These are phyloP conservation scores for Cyclotella choctawhatcheeana DNA, from an alignment of 108 stramenopile species.

Conservation along the genomic window DNA sequence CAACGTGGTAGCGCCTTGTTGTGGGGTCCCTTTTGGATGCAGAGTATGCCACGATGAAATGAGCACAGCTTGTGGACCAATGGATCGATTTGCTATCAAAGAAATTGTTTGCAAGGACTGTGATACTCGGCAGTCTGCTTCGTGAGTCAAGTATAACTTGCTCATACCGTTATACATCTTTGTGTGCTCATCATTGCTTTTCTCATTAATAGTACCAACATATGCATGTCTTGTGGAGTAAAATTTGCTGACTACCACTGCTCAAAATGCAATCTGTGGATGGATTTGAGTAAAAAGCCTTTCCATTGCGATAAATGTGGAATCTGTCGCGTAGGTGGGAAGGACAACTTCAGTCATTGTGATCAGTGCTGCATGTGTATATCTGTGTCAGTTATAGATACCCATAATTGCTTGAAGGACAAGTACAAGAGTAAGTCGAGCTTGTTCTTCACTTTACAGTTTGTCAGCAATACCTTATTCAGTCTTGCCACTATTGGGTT, in stretches of 20 bases:
- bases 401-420: constrained; percentile 52
- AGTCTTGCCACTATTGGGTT: neutral
- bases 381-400: constrained; percentile 25
- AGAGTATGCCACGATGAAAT: constrained; percentile 89
- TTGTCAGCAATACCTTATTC: neutral
- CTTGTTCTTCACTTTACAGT: neutral
- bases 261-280: constrained; percentile 53
- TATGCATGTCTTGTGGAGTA: constrained; percentile 27
- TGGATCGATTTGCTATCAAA: constrained; percentile 79
- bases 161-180: neutral
- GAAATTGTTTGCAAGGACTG: constrained; percentile 84
- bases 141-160: constrained; percentile 17
- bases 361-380: constrained; percentile 55
- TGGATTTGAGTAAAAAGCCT: constrained; percentile 36
- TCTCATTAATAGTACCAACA: constrained; percentile 20
- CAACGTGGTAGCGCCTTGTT: constrained; percentile 83
- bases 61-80: constrained; percentile 67
- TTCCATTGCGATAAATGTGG: constrained; percentile 57
- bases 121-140: constrained; percentile 60
- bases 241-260: constrained; percentile 53
- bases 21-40: constrained; percentile 72
- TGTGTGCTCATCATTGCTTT: constrained; percentile 2
- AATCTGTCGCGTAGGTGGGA: constrained; percentile 56
- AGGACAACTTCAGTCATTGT: constrained; percentile 48
- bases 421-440: constrained; percentile 49